Evolutionary conservation across 305 asterid genomes (phyloP).

Genomic region (Fraxinus baroniana): DNA sequence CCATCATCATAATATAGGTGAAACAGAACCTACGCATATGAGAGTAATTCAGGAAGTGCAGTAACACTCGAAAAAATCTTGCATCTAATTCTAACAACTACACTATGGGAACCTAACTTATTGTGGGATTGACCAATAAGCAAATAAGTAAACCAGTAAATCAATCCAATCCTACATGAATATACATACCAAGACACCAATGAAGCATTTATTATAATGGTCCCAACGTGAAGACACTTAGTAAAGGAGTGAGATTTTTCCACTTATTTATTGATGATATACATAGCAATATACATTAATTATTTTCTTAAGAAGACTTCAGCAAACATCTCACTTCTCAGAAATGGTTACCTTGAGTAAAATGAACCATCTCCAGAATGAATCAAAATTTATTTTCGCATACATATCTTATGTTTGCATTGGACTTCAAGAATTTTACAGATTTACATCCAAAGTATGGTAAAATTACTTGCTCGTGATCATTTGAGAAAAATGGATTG

Average conservation of each 20-base stretch:
- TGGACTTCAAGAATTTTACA: conserved; percentile 6
- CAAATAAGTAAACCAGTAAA: background rate
- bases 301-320: conserved; percentile 8
- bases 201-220: background rate
- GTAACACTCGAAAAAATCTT: background rate
- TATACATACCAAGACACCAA: background rate
- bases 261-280: conserved; percentile 7
- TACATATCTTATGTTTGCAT: background rate
- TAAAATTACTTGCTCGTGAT: conserved; percentile 1
- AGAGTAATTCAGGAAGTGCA: background rate
- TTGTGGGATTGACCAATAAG: background rate
- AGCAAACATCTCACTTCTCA: background rate
- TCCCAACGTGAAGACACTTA: background rate
- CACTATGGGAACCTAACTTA: background rate
- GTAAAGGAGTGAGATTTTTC: conserved; percentile 7
- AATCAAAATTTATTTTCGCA: conserved; percentile 2
- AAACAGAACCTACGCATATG: background rate
- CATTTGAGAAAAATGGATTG: conserved; percentile 8
- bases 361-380: background rate
- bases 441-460: background rate
- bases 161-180: background rate
- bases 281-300: background rate
- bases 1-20: background rate
- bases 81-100: background rate
- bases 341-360: conserved; percentile 6